Evolutionary conservation across 1,284 basidiomycete genomes (phyloP).

Genomic region (Ustilago crameri): DNA sequence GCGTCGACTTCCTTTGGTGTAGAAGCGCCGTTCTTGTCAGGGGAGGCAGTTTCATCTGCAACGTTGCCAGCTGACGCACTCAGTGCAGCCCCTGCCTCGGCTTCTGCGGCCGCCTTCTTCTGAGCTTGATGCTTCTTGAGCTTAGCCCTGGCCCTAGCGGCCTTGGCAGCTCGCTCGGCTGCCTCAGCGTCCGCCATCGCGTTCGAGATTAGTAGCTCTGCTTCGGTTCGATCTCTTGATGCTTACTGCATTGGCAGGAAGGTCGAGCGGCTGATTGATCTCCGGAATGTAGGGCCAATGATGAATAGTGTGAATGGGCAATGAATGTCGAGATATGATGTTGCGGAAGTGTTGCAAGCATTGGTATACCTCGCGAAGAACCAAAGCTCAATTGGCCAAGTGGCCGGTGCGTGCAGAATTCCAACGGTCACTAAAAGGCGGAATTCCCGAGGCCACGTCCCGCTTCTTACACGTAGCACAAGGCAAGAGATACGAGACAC

Average conservation of each 20-base stretch:
- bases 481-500: neutral
- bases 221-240: neutral
- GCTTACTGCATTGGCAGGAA: no score
- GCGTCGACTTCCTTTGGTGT: conserved; percentile 10
- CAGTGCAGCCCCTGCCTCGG: conserved; percentile 17
- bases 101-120: conserved; percentile 51
- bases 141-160: conserved; percentile 49
- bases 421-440: conserved; percentile 5
- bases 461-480: conserved; percentile 17
- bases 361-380: neutral
- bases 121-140: conserved; percentile 58
- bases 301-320: no score
- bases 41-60: conserved; percentile 3
- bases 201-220: neutral
- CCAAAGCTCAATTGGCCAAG: conserved; percentile 1
- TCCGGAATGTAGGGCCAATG: no score
- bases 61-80: conserved; percentile 15
- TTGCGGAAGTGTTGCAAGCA: neutral
- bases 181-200: conserved; percentile 53
- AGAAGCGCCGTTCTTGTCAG: conserved; percentile 24
- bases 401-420: conserved; percentile 29
- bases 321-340: no score
- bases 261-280: no score
- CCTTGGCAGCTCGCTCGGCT: conserved; percentile 53
- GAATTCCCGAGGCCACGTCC: conserved; percentile 10